Conservation (phyloP, 2,329 filamentous ascomycete species). For the Talaromyces sp. region DNA sequence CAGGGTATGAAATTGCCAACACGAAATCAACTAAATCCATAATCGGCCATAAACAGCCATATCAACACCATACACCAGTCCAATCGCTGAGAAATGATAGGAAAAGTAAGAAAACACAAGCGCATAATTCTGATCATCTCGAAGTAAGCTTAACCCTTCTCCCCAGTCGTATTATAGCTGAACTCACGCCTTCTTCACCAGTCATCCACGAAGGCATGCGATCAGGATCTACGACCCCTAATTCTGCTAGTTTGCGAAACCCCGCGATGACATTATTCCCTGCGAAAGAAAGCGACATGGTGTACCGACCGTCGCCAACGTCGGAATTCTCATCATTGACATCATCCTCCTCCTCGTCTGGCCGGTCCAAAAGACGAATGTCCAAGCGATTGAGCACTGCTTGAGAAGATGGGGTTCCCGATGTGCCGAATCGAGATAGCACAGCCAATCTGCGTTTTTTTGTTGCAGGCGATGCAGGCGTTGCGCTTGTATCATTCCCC, state of each 20-base stretch:
- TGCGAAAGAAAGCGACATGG: constrained; percentile 60
- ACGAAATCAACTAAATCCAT: not conserved
- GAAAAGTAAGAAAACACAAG: not conserved
- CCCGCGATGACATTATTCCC: constrained; percentile 79
- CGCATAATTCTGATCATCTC: not conserved
- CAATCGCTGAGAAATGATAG: not conserved
- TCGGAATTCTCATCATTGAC: constrained; percentile 20
- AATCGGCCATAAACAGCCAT: not conserved
- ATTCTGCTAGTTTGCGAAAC: constrained; percentile 71
- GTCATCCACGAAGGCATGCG: constrained; percentile 89
- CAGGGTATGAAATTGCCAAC: not conserved
- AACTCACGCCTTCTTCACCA: constrained; percentile 76
- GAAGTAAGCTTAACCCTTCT: constrained; percentile 18
- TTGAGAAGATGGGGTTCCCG: constrained; percentile 38
- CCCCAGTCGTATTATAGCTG: constrained; percentile 66
- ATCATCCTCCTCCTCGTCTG: constrained; percentile 10
- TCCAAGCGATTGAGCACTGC: constrained; percentile 48
- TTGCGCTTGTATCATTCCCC: constrained; percentile 15
- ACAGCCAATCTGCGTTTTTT: constrained; percentile 64
- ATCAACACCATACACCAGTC: not conserved
- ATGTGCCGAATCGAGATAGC: constrained; percentile 66
- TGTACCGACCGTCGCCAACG: constrained; percentile 21
- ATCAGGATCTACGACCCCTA: constrained; percentile 67
- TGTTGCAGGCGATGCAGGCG: constrained; percentile 26
- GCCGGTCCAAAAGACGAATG: constrained; percentile 47